Conservation (phyloP, 306 rosid species). For the Inga oerstediana region DNA sequence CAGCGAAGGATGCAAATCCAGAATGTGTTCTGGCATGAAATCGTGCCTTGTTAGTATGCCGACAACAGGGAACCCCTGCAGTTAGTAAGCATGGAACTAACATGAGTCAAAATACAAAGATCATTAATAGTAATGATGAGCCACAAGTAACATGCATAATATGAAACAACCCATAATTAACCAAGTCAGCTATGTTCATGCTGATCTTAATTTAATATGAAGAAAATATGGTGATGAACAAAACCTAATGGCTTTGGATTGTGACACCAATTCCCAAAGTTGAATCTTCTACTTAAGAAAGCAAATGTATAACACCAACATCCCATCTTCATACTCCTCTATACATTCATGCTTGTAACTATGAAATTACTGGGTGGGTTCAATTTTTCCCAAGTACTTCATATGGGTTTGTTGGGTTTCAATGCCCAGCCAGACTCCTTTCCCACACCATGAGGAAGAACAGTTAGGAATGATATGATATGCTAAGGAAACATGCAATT, state of each 20-base stretch:
- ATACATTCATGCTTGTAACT: background rate
- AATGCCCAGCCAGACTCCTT: background rate
- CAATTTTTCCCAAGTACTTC: background rate
- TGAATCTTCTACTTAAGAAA: background rate
- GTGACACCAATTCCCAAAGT: background rate
- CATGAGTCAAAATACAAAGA: background rate
- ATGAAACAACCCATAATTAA: background rate
- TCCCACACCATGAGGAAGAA: background rate
- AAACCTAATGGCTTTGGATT: background rate
- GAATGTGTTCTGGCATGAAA: slow-evolving; percentile 85
- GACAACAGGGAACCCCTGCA: slow-evolving; percentile 83
- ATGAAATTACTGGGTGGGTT: background rate
- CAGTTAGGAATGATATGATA: background rate
- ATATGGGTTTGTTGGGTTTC: background rate
- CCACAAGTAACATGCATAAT: background rate
- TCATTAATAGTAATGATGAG: background rate
- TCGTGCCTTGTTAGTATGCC: slow-evolving; percentile 92
- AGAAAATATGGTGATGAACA: background rate
- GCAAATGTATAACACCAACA: background rate
- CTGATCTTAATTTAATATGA: background rate
- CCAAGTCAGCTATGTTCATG: background rate
- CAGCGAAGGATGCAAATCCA: slow-evolving; percentile 73
- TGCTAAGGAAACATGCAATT: background rate
- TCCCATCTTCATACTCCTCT: background rate
- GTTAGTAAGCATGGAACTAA: slow-evolving; percentile 28